Evolutionary conservation across 257 asterid genomes (phyloP), one percentile per base, ranked within the genome.

Genomic region (Cinchona pubescens): DNA sequence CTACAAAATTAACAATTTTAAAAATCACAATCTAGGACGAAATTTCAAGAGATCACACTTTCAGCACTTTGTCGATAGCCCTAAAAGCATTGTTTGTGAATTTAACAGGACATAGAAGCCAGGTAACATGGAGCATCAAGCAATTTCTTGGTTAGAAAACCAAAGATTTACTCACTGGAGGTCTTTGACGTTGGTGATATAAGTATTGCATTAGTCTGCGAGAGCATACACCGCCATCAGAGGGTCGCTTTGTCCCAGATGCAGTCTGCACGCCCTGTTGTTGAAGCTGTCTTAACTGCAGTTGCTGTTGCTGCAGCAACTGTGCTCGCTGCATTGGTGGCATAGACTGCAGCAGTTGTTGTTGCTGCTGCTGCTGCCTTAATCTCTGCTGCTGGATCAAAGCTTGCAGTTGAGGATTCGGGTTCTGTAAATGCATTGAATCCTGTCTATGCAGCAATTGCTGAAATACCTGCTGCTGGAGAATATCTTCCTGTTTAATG

Each of bases 161-260:
- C 11, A 66, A 72, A 58, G 66, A 68, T 37, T 11, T 77, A 91
- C 99, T 88, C 87, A 95, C 99, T 72, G 88, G 83, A 75, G 96
- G 98, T 60, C 96, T 85, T 80, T 91, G 99, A 73, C 98, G 83
- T 87, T 95, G 97, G 75, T 95, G 98, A 86, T 95, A 95, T 49
- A 95, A 79, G 75, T 92, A 95, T 70, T 95, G 97, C 99, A 95
- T 95, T 70, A 95, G 82, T 59, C 96, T 90, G 69, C 99, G 93
- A 27, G 98, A 87, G 84, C 99, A 95, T 12, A 95, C 95, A 75
- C 97, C 96, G 72, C 93, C 89, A 76, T 92, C 99, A 75, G 86
- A 85, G 65, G 96, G 90, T 38, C 96, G 94, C 81, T 95, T 92
- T 75, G 86, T 46, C 27, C 87, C 92, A 74, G 96, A 77, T 42